Base-by-base conservation (phyloP, 495 filamentous ascomycete species). In the Antarctomyces pellizariae region DNA sequence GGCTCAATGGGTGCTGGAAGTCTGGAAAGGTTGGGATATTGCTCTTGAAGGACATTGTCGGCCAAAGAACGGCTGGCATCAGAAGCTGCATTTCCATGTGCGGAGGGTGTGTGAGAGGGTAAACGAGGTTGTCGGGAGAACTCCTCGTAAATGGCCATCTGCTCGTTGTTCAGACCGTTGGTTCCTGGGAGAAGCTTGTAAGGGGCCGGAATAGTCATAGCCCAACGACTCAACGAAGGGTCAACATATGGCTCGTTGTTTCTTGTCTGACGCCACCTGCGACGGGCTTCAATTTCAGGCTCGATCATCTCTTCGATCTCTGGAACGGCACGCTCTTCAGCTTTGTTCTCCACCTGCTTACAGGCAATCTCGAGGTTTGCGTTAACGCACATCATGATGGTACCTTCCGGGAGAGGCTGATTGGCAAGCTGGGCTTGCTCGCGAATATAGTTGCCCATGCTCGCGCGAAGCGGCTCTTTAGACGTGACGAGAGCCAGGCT, bases 371-470 rank as follows among this genome's bases (percentile, higher is more conserved):
- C 86, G 16, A 95, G 58, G 46, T 99, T 99, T 30, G 91, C 86
- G 43, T 95, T 95, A 33, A 95, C 83, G 45, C 89, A 93, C 75
- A 95, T 90, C 32, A 92, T 59, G 30, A 95, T 83, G 13, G 67
- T 66, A 11, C 82, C 82, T 43, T 99, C 89, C 1, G 82, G 75
- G 13, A 80, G 54, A 14, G 68, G 68, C 38, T 75, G 70, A 7
- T 55, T 54, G 3, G 68, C 43, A 16, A 90, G 78, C 32, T 61
- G 52, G 6, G 78, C 70, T 41, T 83, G 58, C 13, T 55, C 48
- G n/a, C 89, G 74, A 36, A 99, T 75, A 42, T 93, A 89, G 48
- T 93, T 95, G 18, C 67, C 75, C 54, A 95, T 93, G 53, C 84
- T 93, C 47, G 83, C 79, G 32, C 83, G 68, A 11, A 99, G 56